Percentiles rank a stretch among this genome's conserved stretches.
These are phyloP conservation scores for Ceratocystis albifundus DNA, from an alignment of 2,329 filamentous ascomycete species.

Conservation along the genomic window DNA sequence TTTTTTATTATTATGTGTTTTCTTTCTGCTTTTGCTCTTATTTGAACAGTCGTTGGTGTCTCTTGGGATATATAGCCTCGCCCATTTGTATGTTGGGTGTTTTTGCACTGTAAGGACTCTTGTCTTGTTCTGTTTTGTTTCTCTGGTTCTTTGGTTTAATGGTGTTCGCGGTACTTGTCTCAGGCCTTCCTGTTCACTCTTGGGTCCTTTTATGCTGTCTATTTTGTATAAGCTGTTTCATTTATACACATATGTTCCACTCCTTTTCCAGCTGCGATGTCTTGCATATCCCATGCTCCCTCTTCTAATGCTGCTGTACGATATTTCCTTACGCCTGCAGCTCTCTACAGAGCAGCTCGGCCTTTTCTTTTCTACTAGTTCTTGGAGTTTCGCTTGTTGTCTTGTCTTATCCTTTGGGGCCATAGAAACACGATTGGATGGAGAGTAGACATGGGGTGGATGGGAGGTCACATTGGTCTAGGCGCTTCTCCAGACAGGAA, in stretches of 20 bases:
- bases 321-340: not conserved
- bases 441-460: not conserved
- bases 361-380: not conserved
- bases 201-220: conserved; percentile 13
- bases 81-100: conserved; percentile 7
- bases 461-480: not conserved
- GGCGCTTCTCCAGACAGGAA: not conserved
- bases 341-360: not conserved
- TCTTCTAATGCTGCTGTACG: conserved; percentile 9
- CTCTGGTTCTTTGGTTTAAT: not conserved
- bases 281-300: not conserved
- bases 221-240: conserved; percentile 9
- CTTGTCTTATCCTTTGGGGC: not conserved
- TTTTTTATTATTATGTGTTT: conserved; percentile 14
- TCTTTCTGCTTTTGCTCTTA: not conserved
- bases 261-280: not conserved
- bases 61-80: not conserved
- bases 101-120: conserved; percentile 4
- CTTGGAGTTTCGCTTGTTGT: not conserved
- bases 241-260: conserved; percentile 15
- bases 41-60: not conserved
- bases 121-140: conserved; percentile 6
- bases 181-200: not conserved
- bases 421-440: not conserved
- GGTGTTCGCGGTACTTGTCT: not conserved